Base-by-base conservation (phyloP, 225 moss, liverwort and hornwort species). In the Straminergon stramineum region DNA sequence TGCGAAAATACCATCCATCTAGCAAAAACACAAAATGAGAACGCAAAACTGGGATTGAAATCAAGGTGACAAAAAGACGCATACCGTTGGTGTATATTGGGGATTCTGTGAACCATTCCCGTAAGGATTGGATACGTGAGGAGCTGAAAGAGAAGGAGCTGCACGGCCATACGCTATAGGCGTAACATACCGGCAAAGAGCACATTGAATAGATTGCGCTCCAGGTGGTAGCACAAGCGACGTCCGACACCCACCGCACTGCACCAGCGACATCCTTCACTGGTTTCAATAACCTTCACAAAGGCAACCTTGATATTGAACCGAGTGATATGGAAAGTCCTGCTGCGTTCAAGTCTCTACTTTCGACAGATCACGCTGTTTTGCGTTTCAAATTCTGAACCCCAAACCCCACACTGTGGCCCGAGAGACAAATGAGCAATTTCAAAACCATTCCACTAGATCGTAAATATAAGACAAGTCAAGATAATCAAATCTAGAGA, bases 151-250 rank as follows among this genome's bases (percentile, higher is more conserved):
- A 76, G 85, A 68, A 82, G 90, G 85, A 53, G 87, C 20, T 83
- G 92, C 88, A 80, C 94, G 91, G 55, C 91, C 88, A 55, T 92
- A 88, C 48, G 78, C 66, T 39, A 97, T 5, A 18, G 88, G 93
- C 52, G 96, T 97, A 39, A 97, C 87, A 55, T 95, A 86, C 68
- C 93, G 87, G 89, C 99, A 99, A 82, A 97, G 24, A 27, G 94
- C 93, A 81, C 99, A 99, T 56, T 95, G 94, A 83, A 97, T 95
- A 41, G 96, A 93, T 78, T 82, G 90, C 26, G 94, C 96, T 87
- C 96, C 96, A 45, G 95, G 94, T 31, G 97, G 96, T 65, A 96
- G 82, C 94, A 94, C 93, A 91, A 99, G 93, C 51, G 93, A 78
- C 39, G 95, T 96, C 75, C 92, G 93, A 88, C 99, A 99, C 82